Evolutionary conservation across 2,329 filamentous ascomycete species (phyloP).

Genomic region (Beauveria pseudobassiana): DNA sequence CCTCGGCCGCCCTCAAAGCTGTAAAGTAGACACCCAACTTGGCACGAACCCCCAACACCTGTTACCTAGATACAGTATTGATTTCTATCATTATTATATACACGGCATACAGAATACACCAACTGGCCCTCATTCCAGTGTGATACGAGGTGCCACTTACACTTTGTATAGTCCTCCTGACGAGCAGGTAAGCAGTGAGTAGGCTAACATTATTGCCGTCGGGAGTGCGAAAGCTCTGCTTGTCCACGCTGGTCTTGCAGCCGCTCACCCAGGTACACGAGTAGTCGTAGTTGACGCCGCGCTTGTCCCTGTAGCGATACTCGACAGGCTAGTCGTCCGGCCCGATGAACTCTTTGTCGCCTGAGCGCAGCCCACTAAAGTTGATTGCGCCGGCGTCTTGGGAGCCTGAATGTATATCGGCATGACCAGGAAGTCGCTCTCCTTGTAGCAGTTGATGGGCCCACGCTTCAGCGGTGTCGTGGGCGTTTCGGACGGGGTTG

Average conservation of each 20-base stretch:
- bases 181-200: constrained; percentile 16
- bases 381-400: background rate
- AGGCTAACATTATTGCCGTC: background rate
- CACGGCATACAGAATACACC: background rate
- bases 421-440: background rate
- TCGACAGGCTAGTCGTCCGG: constrained; percentile 2
- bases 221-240: constrained; percentile 16
- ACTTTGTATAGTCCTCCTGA: constrained; percentile 19
- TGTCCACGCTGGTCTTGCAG: constrained; percentile 15
- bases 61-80: background rate
- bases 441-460: background rate
- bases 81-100: background rate
- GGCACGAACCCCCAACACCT: constrained; percentile 10
- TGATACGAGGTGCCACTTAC: constrained; percentile 8
- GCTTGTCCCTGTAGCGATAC: background rate
- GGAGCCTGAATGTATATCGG: background rate
- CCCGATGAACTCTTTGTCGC: constrained; percentile 4
- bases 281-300: constrained; percentile 17
- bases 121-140: no score
- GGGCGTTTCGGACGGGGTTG: background rate
- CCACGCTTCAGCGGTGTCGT: background rate
- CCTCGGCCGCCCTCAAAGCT: background rate
- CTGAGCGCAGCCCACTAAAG: background rate
- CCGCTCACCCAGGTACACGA: constrained; percentile 14
- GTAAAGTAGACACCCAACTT: constrained; percentile 11